Conservation (phyloP, 768 basidiomycete genomes). For the Glaciozyma martinii region DNA sequence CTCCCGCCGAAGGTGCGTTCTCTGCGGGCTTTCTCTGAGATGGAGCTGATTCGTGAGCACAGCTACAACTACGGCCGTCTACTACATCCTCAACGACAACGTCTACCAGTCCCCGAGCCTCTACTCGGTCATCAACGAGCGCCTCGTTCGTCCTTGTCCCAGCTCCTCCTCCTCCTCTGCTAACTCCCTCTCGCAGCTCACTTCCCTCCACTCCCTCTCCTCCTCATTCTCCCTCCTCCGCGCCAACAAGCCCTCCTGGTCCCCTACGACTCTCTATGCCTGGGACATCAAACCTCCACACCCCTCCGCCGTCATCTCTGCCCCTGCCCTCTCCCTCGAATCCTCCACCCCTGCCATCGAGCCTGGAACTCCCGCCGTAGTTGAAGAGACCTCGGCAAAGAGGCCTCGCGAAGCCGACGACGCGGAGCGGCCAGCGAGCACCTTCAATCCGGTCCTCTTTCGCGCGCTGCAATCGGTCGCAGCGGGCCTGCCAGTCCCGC, state of each 20-base stretch:
- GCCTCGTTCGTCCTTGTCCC: conserved; percentile 51
- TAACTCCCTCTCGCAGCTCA: conserved; percentile 44
- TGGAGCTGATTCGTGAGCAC: conserved; percentile 11
- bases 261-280: conserved; percentile 69
- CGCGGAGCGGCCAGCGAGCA: conserved; percentile 4
- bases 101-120: conserved; percentile 82
- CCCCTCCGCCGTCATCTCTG: conserved; percentile 44
- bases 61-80: conserved; percentile 71
- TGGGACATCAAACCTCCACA: conserved; percentile 64
- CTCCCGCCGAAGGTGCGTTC: conserved; percentile 67
- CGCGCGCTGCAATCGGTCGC: conserved; percentile 76
- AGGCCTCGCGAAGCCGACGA: neutral
- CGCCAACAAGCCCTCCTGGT: conserved; percentile 67
- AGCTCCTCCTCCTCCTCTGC: neutral
- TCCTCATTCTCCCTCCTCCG: conserved; percentile 66
- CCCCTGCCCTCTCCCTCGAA: conserved; percentile 32
- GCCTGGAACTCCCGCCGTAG: conserved; percentile 30
- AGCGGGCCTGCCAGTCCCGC: conserved; percentile 1
- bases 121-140: conserved; percentile 72
- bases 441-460: conserved; percentile 47
- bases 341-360: conserved; percentile 22
- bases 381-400: conserved; percentile 19
- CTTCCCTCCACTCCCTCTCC: conserved; percentile 46
- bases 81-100: conserved; percentile 79
- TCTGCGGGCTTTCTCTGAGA: neutral